Evolutionary conservation across 2,329 filamentous ascomycete genomes (phyloP).

Genomic region (Bipolaris oryzae): DNA sequence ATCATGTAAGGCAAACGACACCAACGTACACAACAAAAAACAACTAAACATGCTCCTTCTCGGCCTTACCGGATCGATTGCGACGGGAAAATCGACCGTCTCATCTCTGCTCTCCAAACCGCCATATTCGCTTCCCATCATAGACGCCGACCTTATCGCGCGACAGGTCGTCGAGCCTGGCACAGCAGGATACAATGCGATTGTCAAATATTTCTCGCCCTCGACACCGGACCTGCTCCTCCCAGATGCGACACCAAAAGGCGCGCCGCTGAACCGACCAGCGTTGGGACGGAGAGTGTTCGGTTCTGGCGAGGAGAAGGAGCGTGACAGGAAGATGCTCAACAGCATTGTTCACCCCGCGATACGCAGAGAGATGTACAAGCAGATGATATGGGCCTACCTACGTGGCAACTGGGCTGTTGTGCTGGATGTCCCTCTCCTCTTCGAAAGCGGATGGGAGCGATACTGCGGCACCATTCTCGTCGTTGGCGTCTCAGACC

Average conservation of each 20-base stretch:
- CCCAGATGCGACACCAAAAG: constrained; percentile 62
- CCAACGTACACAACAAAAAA: constrained; percentile 5
- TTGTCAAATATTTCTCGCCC: constrained; percentile 79
- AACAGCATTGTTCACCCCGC: constrained; percentile 94
- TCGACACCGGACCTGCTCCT: constrained; percentile 86
- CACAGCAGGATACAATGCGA: constrained; percentile 79
- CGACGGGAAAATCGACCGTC: constrained; percentile 97
- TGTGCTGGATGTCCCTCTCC: constrained; percentile 86
- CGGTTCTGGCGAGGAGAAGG: constrained; percentile 72
- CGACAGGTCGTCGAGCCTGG: constrained; percentile 95
- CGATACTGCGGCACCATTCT: constrained; percentile 81
- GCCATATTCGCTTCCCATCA: constrained; percentile 85
- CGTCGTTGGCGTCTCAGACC: constrained; percentile 84
- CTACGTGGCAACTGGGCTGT: constrained; percentile 82
- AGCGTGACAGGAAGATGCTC: constrained; percentile 74
- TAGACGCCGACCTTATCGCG: constrained; percentile 92
- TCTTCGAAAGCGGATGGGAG: constrained; percentile 90
- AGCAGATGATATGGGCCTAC: constrained; percentile 73
- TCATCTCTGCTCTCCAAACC: constrained; percentile 78
- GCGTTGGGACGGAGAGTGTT: constrained; percentile 87
- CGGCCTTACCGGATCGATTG: constrained; percentile 94
- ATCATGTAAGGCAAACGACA: constrained; percentile 10
- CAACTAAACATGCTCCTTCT: constrained; percentile 79
- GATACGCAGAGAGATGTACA: constrained; percentile 82
- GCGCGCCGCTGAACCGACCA: constrained; percentile 80